Conservation (phyloP, 805 yeast species). For the Brettanomyces sp. region DNA sequence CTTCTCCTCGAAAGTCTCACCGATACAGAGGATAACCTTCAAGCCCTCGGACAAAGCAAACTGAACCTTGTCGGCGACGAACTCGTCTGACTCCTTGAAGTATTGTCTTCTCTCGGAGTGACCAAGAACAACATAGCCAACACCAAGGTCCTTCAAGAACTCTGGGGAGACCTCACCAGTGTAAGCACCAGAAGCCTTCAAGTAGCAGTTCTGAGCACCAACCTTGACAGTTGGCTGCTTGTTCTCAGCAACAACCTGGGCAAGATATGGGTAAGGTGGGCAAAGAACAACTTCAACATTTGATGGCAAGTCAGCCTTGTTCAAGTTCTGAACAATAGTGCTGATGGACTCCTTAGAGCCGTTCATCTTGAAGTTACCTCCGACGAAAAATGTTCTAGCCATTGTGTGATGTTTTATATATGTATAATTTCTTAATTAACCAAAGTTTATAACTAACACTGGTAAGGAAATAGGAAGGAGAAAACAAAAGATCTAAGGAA, state of each 20-base stretch:
- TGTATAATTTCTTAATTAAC: too few species aligned
- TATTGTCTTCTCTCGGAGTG: slow-evolving; percentile 98
- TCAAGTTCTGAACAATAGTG: slow-evolving; percentile 74
- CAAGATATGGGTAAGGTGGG: slow-evolving; percentile 92
- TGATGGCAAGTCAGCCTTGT: slow-evolving; percentile 63
- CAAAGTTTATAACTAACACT: too few species aligned
- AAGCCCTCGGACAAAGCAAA: slow-evolving; percentile 87
- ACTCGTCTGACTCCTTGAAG: slow-evolving; percentile 82
- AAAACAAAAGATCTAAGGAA: neutral
- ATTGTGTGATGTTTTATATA: neutral
- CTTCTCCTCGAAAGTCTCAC: slow-evolving; percentile 95
- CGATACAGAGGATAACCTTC: slow-evolving; percentile 90
- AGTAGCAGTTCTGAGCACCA: slow-evolving; percentile 86
- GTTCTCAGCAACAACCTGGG: slow-evolving; percentile 60
- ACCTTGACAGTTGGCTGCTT: slow-evolving; percentile 66
- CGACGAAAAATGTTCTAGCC: slow-evolving; percentile 69
- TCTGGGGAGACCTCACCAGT: slow-evolving; percentile 94
- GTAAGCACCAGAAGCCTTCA: slow-evolving; percentile 89
- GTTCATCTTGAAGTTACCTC: slow-evolving; percentile 99
- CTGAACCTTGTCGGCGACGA: slow-evolving; percentile 88
- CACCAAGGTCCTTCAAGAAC: slow-evolving; percentile 84
- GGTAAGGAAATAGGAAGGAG: too few species aligned
- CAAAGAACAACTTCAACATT: slow-evolving; percentile 89
- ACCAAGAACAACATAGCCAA: slow-evolving; percentile 91
- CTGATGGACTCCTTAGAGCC: slow-evolving; percentile 83